Conservation (phyloP, 805 yeast genomes). For the Saturnispora besseyi region DNA sequence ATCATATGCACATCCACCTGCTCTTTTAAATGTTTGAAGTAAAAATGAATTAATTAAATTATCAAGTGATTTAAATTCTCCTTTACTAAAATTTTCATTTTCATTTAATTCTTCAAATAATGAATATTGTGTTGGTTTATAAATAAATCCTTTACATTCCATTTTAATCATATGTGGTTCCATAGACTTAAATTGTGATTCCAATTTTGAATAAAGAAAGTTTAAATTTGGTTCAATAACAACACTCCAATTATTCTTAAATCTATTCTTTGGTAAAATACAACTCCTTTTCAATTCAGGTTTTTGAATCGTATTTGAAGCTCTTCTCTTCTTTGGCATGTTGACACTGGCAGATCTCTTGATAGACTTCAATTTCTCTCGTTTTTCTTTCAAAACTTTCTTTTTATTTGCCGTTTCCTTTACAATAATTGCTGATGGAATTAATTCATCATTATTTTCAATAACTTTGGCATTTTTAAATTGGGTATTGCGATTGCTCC, state of each 20-base stretch:
- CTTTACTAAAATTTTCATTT: slow-evolving; percentile 4
- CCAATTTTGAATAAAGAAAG: slow-evolving; percentile 12
- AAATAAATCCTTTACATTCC: slow-evolving; percentile 10
- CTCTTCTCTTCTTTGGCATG: slow-evolving; percentile 4
- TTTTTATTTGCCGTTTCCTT: slow-evolving; percentile 1
- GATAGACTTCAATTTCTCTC: not conserved
- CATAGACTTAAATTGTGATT: slow-evolving; percentile 1
- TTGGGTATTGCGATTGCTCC: not conserved
- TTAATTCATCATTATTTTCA: slow-evolving; percentile 5
- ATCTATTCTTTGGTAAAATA: slow-evolving; percentile 4
- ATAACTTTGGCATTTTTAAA: slow-evolving; percentile 2
- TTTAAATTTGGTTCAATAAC: slow-evolving; percentile 12
- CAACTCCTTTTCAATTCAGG: slow-evolving; percentile 1
- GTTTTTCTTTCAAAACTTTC: not conserved
- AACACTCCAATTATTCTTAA: slow-evolving; percentile 6
- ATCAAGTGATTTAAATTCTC: slow-evolving; percentile 12
- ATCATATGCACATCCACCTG: slow-evolving; percentile 13
- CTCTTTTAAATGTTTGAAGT: slow-evolving; percentile 15
- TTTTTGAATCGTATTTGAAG: not conserved
- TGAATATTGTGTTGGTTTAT: slow-evolving; percentile 15
- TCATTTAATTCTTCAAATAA: slow-evolving; percentile 10
- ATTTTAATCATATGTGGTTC: slow-evolving; percentile 4
- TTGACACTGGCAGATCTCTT: not conserved
- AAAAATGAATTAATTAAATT: slow-evolving; percentile 15
- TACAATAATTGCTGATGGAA: slow-evolving; percentile 1